Conservation (phyloP, 2,329 filamentous ascomycete species). For the Lachnellula arida region DNA sequence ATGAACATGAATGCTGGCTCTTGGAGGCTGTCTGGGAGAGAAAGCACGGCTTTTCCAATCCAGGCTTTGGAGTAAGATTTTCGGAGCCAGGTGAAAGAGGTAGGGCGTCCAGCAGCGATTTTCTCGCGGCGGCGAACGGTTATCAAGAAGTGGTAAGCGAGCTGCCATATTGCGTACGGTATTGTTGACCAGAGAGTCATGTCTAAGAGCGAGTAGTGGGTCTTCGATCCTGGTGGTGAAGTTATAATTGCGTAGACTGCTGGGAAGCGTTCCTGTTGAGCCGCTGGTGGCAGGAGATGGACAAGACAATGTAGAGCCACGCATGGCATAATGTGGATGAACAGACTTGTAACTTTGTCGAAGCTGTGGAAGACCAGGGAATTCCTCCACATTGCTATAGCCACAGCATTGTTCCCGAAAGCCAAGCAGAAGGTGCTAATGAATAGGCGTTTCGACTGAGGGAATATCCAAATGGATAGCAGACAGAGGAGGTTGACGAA, state of each 20-base stretch:
- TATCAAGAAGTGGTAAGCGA: slow-evolving; percentile 90
- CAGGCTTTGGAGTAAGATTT: slow-evolving; percentile 84
- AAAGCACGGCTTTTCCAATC: slow-evolving; percentile 81
- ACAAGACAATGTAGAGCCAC: slow-evolving; percentile 89
- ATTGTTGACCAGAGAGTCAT: slow-evolving; percentile 96
- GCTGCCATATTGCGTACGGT: slow-evolving; percentile 90
- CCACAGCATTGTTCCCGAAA: slow-evolving; percentile 94
- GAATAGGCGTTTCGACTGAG: slow-evolving; percentile 83
- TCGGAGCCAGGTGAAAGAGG: slow-evolving; percentile 95
- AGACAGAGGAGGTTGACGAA: slow-evolving; percentile 89
- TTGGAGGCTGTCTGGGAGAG: slow-evolving; percentile 70
- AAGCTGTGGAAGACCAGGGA: slow-evolving; percentile 97
- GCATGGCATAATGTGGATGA: slow-evolving; percentile 99
- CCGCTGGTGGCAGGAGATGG: slow-evolving; percentile 65
- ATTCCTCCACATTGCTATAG: slow-evolving; percentile 99
- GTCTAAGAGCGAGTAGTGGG: slow-evolving; percentile 71
- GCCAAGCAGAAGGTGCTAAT: slow-evolving; percentile 89
- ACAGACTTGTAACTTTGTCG: slow-evolving; percentile 95
- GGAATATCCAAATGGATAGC: slow-evolving; percentile 85
- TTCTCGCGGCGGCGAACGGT: slow-evolving; percentile 91
- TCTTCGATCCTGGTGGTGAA: slow-evolving; percentile 62
- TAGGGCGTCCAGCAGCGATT: slow-evolving; percentile 91
- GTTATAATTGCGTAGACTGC: slow-evolving; percentile 78
- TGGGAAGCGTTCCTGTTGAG: slow-evolving; percentile 69
- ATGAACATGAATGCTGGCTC: slow-evolving; percentile 94